A percentile compares a stretch with the other conserved stretches of the same genome.
Conservation (phyloP, 768 basidiomycete genomes). For the Leccinellum albellum region DNA sequence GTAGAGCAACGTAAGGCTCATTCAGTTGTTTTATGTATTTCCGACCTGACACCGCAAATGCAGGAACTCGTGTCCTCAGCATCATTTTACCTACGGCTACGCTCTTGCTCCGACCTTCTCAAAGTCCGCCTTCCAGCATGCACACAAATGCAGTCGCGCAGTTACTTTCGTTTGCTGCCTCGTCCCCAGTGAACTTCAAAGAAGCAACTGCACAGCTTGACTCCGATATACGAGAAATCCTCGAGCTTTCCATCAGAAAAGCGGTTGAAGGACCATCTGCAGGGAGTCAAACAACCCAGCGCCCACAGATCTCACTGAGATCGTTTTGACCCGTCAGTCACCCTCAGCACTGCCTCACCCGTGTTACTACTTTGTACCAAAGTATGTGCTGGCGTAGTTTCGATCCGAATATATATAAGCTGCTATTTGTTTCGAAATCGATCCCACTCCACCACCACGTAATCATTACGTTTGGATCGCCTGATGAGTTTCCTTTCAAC, state of each 20-base stretch:
- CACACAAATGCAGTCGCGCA: slow-evolving; percentile 62
- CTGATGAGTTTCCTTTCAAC: background rate
- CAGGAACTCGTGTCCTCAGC: slow-evolving; percentile 65
- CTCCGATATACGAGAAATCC: slow-evolving; percentile 46
- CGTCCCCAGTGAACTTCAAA: slow-evolving; percentile 75
- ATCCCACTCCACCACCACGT: background rate
- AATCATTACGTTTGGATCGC: background rate
- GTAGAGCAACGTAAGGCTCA: slow-evolving; percentile 59
- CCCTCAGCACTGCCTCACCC: background rate
- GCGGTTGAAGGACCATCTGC: slow-evolving; percentile 53
- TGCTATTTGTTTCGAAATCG: background rate
- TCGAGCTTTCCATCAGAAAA: slow-evolving; percentile 78
- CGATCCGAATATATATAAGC: background rate
- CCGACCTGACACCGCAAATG: slow-evolving; percentile 9
- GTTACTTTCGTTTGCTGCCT: slow-evolving; percentile 67
- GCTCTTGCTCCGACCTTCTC: slow-evolving; percentile 59
- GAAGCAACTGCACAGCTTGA: slow-evolving; percentile 74
- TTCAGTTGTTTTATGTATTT: background rate
- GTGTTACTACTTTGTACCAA: slow-evolving; percentile 1
- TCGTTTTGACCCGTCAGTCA: slow-evolving; percentile 46
- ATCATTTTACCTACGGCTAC: slow-evolving; percentile 74
- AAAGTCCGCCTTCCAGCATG: slow-evolving; percentile 39
- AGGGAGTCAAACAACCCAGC: slow-evolving; percentile 37
- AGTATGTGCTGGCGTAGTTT: background rate
- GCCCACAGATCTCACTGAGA: slow-evolving; percentile 76